Evolutionary conservation across 1,139 yeast genomes (phyloP), one percentile per base, ranked within the genome.

Genomic region (Pneumocystis oryctolagi): DNA sequence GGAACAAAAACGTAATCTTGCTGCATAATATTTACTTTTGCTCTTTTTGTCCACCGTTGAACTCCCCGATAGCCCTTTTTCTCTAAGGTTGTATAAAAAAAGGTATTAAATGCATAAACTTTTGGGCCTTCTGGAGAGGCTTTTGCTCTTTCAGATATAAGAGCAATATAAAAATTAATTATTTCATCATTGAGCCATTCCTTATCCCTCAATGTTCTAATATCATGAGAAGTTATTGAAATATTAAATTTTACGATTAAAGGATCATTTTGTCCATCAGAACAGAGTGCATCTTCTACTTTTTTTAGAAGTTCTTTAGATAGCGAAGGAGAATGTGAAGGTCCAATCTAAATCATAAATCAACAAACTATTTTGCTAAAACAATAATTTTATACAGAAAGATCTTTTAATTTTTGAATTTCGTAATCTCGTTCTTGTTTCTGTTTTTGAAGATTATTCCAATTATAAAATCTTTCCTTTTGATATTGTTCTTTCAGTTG

Each of bases 121-220:
- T 75, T 73, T 3, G 79, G 74, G 56, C 76, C 66, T 16, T 70
- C 64, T 5, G 69, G 58, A 64, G 67, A 39, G 60, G 67, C 1
- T 67, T 69, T 66, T 20, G 78, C 71, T 39, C 81, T 70, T 28
- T 75, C 75, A 12, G 82, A 81, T 8, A 89, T 77, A 66, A 85
- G 72, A 66, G 81, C 81, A 70, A 89, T 76, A 71, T 86, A 90
- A 70, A 84, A 85, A 72, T 92, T 98, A 64, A 92, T 89, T 2
- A 92, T 79, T 62, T 85, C 88, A 73, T 94, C 98, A 71, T 92
- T 92, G 57, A 92, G 79, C 99, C 99, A 92, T 60, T 79, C 76
- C 1, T 85, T 79, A 64, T 85, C 88, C 8, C 79, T 75, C 47
- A 92, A 76, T 0, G 97, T 89, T 62, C 79, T 78, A 62, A 92